phyloP scores from a whole-genome alignment of 2,329 filamentous ascomycete species.

The Claviceps quebecensis region DNA sequence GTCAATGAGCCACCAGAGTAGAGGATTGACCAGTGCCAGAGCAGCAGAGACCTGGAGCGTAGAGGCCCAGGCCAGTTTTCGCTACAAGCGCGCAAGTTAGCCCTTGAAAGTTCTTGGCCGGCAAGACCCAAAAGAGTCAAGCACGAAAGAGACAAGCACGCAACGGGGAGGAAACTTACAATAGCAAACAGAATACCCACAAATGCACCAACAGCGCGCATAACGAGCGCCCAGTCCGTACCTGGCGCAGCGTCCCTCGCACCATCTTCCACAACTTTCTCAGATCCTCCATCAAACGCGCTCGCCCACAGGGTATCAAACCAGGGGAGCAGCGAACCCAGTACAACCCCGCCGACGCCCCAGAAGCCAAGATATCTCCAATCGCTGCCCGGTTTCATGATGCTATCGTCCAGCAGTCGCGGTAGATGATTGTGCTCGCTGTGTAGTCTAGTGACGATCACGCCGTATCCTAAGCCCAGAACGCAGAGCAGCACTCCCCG shows the following conservation, averaged over 20 bases:
- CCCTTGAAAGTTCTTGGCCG: no score
- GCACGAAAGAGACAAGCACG: background rate
- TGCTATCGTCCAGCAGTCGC: conserved; percentile 35
- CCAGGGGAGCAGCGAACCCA: conserved; percentile 73
- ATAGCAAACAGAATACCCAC: conserved; percentile 55
- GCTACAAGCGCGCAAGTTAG: conserved; percentile 30
- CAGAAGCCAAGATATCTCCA: conserved; percentile 66
- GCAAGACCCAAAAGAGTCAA: no score
- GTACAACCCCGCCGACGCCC: conserved; percentile 62
- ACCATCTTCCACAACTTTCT: conserved; percentile 13
- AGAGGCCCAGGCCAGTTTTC: conserved; percentile 84
- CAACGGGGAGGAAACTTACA: conserved; percentile 37
- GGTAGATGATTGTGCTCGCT: conserved; percentile 48
- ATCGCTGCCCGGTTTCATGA: conserved; percentile 29
- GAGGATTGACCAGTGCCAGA: conserved; percentile 79
- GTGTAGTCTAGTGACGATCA: conserved; percentile 68
- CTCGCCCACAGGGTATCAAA: conserved; percentile 64
- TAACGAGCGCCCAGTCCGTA: conserved; percentile 58
- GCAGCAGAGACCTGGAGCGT: conserved; percentile 87
- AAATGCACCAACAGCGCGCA: conserved; percentile 46
- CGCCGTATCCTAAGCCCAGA: conserved; percentile 71
- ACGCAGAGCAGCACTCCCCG: conserved; percentile 56
- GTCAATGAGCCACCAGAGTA: conserved; percentile 93
- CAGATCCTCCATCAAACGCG: conserved; percentile 25
- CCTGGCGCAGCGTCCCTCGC: conserved; percentile 26